These are phyloP conservation scores for Arabidopsis lyrata DNA, from an alignment of 441 rosid species.

Conservation along the genomic window DNA sequence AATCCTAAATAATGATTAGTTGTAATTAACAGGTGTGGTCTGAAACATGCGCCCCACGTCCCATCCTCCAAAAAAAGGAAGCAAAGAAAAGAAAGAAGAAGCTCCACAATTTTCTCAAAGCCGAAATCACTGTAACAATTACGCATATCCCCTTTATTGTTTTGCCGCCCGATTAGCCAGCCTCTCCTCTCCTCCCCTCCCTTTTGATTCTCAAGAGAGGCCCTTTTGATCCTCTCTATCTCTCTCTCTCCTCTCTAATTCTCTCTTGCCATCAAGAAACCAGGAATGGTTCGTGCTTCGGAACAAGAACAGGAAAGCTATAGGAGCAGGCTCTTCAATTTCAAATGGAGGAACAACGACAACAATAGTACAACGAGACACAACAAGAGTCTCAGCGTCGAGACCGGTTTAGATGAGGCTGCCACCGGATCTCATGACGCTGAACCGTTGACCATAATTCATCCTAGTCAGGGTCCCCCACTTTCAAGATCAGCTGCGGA, in stretches of 20 bases:
- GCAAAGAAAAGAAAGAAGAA: conserved; percentile 1
- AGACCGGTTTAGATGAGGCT: conserved; percentile 45
- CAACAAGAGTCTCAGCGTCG: conserved; percentile 39
- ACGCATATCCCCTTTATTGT: background rate
- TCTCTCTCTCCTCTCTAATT: conserved; percentile 16
- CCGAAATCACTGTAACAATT: conserved; percentile 28
- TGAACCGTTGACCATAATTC: conserved; percentile 41
- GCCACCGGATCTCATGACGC: conserved; percentile 17
- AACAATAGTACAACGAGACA: conserved; percentile 42
- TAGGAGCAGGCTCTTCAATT: conserved; percentile 65
- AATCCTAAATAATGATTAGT: conserved; percentile 32
- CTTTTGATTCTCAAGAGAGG: conserved; percentile 14
- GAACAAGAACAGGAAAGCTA: conserved; percentile 64
- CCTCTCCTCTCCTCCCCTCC: background rate
- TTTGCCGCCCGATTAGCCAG: conserved; percentile 25
- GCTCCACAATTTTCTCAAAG: conserved; percentile 26
- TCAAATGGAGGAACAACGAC: conserved; percentile 53
- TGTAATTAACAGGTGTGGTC: conserved; percentile 19
- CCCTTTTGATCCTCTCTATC: conserved; percentile 18
- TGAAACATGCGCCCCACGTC: conserved; percentile 72
- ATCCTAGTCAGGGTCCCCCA: conserved; percentile 40
- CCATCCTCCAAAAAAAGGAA: conserved; percentile 19
- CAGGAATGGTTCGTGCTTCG: conserved; percentile 64
- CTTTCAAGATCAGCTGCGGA: conserved; percentile 48
- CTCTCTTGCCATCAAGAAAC: background rate